Base-by-base conservation (phyloP, 192 early-diverging fungal species). In the Podochytrium sp. region DNA sequence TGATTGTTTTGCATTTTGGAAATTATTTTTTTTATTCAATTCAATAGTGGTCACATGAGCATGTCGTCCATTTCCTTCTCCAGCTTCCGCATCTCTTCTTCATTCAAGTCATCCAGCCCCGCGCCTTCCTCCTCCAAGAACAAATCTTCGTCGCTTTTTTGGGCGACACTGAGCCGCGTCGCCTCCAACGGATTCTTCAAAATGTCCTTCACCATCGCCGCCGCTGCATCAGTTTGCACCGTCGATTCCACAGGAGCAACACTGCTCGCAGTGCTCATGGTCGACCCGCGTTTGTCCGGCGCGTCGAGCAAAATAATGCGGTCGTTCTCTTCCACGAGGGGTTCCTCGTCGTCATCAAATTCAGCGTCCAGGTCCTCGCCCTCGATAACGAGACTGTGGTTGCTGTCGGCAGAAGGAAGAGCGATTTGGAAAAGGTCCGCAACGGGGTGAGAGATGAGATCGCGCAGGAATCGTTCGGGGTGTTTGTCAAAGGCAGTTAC, bases 401-500 rank as follows among this genome's bases (percentile, higher is more conserved):
- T 6, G 18, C 80, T 55, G 0, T 71, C 29, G 41, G 72, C 74
- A 40, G 53, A 16, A 25, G 5, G 3, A 18, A 43, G 18, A 1
- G 27, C 53, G 34, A 27, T 35, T 74, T 16, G 30, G 40, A 76
- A 71, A 23, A 58, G 18, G 35, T 60, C 50, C 29, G 34, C 16
- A 0, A 30, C 37, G 0, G 34, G 40, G 42, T 76, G 61, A 0
- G 74, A 41, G 0, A 58, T 2, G 27, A 56, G 42, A 40, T 63
- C 61, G 23, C 61, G 49, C 34, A 85, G 37, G 25, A 85, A 62
- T n/a, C 83, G 75, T 1, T 64, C 68, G 0, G 80, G 80, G 71
- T 85, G 83, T 61, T 85, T 85, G 55, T 85, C 83, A 33, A 76
- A 74, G 18, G 81, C 60, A 1, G 80, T 85, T 29, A 85, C 65